Percentiles rank a stretch among this genome's conserved stretches.
Evolutionary conservation across 345 rosid genomes (phyloP).

Genomic region (Bruguiera gymnorhiza): DNA sequence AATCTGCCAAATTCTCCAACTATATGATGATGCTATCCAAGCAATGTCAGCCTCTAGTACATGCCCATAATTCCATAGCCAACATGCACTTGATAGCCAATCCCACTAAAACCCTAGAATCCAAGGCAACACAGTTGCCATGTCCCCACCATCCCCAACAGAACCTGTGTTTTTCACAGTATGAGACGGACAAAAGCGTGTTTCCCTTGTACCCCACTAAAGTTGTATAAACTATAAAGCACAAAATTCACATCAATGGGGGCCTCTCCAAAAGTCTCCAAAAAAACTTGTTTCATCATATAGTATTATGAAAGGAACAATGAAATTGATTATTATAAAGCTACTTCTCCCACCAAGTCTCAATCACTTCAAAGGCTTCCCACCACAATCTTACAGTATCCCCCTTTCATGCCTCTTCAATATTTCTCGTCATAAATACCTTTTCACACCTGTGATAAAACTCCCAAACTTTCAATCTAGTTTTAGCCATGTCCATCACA

Average conservation of each 20-base stretch:
- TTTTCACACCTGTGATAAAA: conserved; percentile 14
- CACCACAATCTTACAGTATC: conserved; percentile 15
- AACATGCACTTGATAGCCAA: conserved; percentile 38
- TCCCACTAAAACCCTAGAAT: conserved; percentile 57
- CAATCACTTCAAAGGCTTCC: conserved; percentile 46
- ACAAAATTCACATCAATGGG: conserved; percentile 19
- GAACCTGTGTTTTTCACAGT: conserved; percentile 35
- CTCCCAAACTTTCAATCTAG: conserved; percentile 20
- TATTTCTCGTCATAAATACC: conserved; percentile 6
- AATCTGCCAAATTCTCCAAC: conserved; percentile 26
- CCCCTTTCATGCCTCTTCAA: neutral
- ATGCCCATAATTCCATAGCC: conserved; percentile 25
- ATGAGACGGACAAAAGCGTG: conserved; percentile 41
- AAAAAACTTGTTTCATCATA: conserved; percentile 37
- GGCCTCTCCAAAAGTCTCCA: conserved; percentile 33
- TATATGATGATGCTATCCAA: neutral
- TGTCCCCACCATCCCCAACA: conserved; percentile 53
- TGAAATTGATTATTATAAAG: conserved; percentile 32
- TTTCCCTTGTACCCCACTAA: conserved; percentile 27
- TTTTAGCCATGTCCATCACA: conserved; percentile 52
- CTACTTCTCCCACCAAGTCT: conserved; percentile 39
- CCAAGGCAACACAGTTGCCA: conserved; percentile 59
- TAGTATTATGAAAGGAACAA: conserved; percentile 23
- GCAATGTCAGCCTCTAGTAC: conserved; percentile 5
- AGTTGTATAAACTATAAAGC: conserved; percentile 3